Evolutionary conservation across 2,329 filamentous ascomycete genomes (phyloP).

Genomic region (Cytospora leucostoma): DNA sequence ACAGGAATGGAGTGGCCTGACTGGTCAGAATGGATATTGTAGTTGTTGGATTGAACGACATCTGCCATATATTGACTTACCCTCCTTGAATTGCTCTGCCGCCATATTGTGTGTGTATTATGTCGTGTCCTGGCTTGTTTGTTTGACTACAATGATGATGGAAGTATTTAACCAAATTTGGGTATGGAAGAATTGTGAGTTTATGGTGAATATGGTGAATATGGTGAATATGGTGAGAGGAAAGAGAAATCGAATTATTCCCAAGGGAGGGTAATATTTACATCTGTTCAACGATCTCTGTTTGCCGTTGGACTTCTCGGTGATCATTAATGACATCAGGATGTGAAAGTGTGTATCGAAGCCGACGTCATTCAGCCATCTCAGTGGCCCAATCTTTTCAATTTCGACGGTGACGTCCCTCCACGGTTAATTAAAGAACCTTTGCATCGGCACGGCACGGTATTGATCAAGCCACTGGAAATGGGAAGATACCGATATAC

Average conservation of each 20-base stretch:
- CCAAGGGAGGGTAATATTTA: too few species aligned
- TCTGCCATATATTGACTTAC: conserved; percentile 30
- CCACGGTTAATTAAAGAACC: too few species aligned
- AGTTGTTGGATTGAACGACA: neutral
- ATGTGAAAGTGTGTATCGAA: conserved; percentile 14
- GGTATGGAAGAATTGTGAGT: neutral
- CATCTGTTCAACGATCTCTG: conserved; percentile 4
- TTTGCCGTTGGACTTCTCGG: neutral
- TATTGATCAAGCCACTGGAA: neutral
- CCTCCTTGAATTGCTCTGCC: conserved; percentile 40
- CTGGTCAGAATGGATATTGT: neutral
- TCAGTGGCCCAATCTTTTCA: conserved; percentile 16
- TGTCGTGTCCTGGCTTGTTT: conserved; percentile 13
- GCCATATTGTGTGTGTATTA: conserved; percentile 21
- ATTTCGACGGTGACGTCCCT: conserved; percentile 12
- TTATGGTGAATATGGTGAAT: neutral
- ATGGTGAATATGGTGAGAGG: neutral
- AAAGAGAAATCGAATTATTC: too few species aligned
- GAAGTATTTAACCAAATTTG: neutral
- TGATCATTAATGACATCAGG: conserved; percentile 22
- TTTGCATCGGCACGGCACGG: neutral
- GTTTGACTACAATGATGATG: neutral
- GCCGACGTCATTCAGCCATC: conserved; percentile 25
- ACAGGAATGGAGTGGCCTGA: conserved; percentile 44
- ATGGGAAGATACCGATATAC: neutral